Percentiles rank a stretch among this genome's conserved stretches.
Evolutionary conservation across 768 basidiomycete genomes (phyloP).

Genomic region (Boletus vinaceobasis): DNA sequence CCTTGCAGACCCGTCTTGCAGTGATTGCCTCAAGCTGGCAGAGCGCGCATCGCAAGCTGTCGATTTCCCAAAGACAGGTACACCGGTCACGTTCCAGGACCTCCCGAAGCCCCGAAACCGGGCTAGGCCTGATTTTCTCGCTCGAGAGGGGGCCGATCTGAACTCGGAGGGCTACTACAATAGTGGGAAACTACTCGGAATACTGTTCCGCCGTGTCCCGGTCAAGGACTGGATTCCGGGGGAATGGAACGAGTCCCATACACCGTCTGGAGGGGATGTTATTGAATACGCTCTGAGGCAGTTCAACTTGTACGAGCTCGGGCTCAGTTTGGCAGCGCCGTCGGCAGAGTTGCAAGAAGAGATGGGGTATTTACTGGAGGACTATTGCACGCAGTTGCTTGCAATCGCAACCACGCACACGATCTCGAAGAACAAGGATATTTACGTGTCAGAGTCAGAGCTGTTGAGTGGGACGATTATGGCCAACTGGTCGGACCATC

Average conservation of each 20-base stretch:
- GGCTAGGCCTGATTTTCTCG: constrained; percentile 42
- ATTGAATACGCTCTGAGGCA: constrained; percentile 26
- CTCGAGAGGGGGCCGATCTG: constrained; percentile 36
- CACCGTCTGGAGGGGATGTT: constrained; percentile 27
- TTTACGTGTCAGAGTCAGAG: constrained; percentile 39
- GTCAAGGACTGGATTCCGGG: constrained; percentile 31
- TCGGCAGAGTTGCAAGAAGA: constrained; percentile 32
- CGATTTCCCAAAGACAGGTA: constrained; percentile 46
- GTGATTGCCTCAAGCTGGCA: constrained; percentile 40
- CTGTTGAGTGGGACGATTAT: constrained; percentile 45
- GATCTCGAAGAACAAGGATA: constrained; percentile 34
- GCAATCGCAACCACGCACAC: constrained; percentile 37
- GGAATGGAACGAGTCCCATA: constrained; percentile 11
- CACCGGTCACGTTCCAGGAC: constrained; percentile 34
- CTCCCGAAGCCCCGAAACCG: constrained; percentile 31
- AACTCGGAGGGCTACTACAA: constrained; percentile 32
- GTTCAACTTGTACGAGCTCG: constrained; percentile 30
- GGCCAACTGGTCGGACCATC: constrained; percentile 42
- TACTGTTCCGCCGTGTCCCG: constrained; percentile 44
- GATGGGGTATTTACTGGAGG: constrained; percentile 36
- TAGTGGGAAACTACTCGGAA: constrained; percentile 42
- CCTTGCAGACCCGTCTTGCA: constrained; percentile 31
- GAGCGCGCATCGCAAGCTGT: constrained; percentile 46
- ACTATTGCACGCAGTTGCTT: constrained; percentile 34
- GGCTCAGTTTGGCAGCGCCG: constrained; percentile 25